Evolutionary conservation across 345 rosid genomes (phyloP).

Genomic region (Physaria fendleri): DNA sequence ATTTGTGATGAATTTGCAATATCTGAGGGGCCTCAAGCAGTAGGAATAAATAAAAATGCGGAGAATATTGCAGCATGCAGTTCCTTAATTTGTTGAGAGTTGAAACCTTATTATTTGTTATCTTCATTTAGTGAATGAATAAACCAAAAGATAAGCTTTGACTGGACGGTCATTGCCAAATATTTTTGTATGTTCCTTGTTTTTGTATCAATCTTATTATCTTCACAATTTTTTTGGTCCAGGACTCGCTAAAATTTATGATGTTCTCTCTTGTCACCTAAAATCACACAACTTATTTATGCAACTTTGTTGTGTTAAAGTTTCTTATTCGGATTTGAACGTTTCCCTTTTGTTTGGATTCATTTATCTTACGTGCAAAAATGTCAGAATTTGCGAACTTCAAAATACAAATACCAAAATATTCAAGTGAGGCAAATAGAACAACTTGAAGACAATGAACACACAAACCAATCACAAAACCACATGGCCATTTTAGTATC

Average conservation of each 20-base stretch:
- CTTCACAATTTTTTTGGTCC: background rate
- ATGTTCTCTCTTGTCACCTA: too few species aligned
- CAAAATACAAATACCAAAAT: too few species aligned
- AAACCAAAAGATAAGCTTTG: constrained; percentile 84
- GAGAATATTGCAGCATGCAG: constrained; percentile 65
- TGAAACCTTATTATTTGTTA: background rate
- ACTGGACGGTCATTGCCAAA: constrained; percentile 97
- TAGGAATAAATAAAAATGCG: constrained; percentile 95
- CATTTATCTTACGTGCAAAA: too few species aligned
- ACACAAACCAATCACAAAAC: background rate
- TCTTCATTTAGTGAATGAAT: constrained; percentile 2
- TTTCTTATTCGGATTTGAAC: too few species aligned
- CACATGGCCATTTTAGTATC: constrained; percentile 20
- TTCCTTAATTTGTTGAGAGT: background rate
- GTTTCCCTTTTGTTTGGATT: too few species aligned
- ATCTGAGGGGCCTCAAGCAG: constrained; percentile 85
- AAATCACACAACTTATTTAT: too few species aligned
- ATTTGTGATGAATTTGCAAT: too few species aligned
- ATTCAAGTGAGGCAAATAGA: too few species aligned
- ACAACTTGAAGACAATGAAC: background rate
- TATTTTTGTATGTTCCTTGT: constrained; percentile 16
- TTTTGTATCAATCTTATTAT: constrained; percentile 1
- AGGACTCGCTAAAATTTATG: background rate
- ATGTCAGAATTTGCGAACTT: too few species aligned
- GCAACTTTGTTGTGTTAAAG: too few species aligned